Percentiles rank a stretch among this genome's conserved stretches.
phyloP scores from a whole-genome alignment of 2,329 filamentous ascomycete species.

The Alternaria incomplexa region DNA sequence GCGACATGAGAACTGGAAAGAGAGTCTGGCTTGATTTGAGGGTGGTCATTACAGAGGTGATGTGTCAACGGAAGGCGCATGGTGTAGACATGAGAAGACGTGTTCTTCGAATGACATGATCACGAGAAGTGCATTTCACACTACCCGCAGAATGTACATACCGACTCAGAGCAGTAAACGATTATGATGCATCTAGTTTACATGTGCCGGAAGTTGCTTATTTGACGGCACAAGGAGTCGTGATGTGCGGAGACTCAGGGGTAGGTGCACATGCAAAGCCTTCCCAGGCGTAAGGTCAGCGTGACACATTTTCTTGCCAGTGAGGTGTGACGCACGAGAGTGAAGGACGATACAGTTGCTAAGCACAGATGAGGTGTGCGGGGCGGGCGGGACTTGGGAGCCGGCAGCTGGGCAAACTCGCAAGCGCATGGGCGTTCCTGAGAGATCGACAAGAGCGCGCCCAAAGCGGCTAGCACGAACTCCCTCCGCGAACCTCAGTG shows the following conservation, averaged over 20 bases:
- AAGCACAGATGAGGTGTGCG: neutral
- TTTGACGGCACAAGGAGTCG: neutral
- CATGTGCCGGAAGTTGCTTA: no score
- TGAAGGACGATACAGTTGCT: neutral
- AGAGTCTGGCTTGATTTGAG: neutral
- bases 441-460: neutral
- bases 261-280: neutral
- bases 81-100: neutral
- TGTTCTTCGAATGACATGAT: no score
- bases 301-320: neutral
- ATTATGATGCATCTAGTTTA: neutral
- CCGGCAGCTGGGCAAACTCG: neutral
- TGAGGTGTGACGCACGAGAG: neutral
- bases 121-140: neutral
- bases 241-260: neutral
- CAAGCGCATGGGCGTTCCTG: slow-evolving; percentile 6
- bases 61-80: neutral
- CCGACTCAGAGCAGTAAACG: neutral
- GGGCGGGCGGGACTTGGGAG: neutral
- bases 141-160: neutral
- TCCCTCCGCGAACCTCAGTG: slow-evolving; percentile 1
- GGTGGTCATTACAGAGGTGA: neutral
- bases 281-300: neutral
- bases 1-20: neutral
- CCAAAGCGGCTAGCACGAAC: slow-evolving; percentile 17